Evolutionary conservation across 2,329 filamentous ascomycete species (phyloP), one percentile per base, ranked within the genome.

Genomic region (Stemphylium vesicarium): DNA sequence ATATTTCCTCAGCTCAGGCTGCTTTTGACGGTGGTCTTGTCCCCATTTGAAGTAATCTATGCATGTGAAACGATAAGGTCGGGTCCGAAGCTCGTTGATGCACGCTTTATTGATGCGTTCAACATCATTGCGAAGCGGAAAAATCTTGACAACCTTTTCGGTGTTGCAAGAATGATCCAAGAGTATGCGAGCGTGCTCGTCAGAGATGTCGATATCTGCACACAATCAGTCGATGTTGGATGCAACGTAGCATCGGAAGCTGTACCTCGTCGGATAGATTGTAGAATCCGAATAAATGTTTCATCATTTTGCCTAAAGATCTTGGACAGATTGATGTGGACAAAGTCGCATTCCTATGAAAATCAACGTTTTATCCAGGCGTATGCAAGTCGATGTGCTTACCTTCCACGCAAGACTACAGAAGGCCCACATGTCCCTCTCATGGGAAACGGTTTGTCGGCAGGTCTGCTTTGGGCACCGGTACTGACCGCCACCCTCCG

Each of bases 351-450:
- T 41, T 81, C 68, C 65, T 47, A 24, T 38, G 10, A 11, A 36
- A 13, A 35, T 36, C 13, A 29, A 36, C n/a, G 18, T 15, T 0
- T 11, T 1, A 11, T 18, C 15, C 15, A 15, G 16, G 16, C 35
- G 4, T 16, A 24, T 12, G 4, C 2, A 36, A 29, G 24, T 24
- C 16, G 6, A 13, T 11, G 15, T 24, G 22, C 22, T 24, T 38
- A 47, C 44, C 44, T 73, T 55, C 86, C 86, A 88, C 0, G 80
- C 80, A 1, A 69, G 53, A 59, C 82, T 85, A 20, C 77, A 74
- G 60, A 88, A 88, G 0, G 85, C 85, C 82, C 84, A 88, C 60
- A 85, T 85, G 13, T 87, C 80, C 13, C 68, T 71, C 20, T 85
- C 80, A 3, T 64, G 50, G 48, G 77, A 85, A 26, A 64, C 15